Evolutionary conservation across 768 basidiomycete species (phyloP).

Genomic region (Tephrocybe sp.): DNA sequence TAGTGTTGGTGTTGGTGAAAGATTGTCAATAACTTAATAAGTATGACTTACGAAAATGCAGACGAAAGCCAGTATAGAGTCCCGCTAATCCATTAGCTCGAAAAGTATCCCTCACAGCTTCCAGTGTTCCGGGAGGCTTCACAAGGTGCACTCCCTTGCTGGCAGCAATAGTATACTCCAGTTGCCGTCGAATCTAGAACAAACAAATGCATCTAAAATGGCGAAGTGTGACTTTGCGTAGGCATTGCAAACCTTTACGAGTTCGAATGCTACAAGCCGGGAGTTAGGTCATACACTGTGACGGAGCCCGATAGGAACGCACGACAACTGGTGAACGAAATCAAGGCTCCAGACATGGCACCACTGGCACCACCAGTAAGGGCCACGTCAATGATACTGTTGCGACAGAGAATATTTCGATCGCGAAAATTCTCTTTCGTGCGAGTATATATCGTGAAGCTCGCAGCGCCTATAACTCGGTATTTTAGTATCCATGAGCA

Average conservation of each 20-base stretch:
- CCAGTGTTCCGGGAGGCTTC: conserved; percentile 76
- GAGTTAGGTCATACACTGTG: conserved; percentile 4
- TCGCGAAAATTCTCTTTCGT: conserved; percentile 75
- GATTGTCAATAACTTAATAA: background rate
- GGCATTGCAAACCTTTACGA: conserved; percentile 73
- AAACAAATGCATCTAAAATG: conserved; percentile 10
- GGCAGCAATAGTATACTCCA: conserved; percentile 90
- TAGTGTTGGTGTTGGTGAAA: conserved; percentile 1
- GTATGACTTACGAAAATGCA: conserved; percentile 79
- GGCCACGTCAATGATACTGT: conserved; percentile 68
- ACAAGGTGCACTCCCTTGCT: conserved; percentile 68
- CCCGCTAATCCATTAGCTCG: conserved; percentile 59
- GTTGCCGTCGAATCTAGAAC: conserved; percentile 78
- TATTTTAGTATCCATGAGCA: background rate
- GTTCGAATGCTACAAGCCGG: conserved; percentile 75
- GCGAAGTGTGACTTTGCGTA: too few relatives aligned
- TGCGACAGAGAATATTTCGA: conserved; percentile 55
- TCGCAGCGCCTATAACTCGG: conserved; percentile 67
- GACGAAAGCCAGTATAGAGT: conserved; percentile 79
- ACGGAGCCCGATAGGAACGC: conserved; percentile 33
- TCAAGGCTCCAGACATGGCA: conserved; percentile 84
- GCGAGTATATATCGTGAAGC: conserved; percentile 87
- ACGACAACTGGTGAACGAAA: conserved; percentile 90
- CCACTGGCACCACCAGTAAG: conserved; percentile 82
- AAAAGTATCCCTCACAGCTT: conserved; percentile 82